Conservation (phyloP, 441 rosid species). For the Populus trichocarpa region DNA sequence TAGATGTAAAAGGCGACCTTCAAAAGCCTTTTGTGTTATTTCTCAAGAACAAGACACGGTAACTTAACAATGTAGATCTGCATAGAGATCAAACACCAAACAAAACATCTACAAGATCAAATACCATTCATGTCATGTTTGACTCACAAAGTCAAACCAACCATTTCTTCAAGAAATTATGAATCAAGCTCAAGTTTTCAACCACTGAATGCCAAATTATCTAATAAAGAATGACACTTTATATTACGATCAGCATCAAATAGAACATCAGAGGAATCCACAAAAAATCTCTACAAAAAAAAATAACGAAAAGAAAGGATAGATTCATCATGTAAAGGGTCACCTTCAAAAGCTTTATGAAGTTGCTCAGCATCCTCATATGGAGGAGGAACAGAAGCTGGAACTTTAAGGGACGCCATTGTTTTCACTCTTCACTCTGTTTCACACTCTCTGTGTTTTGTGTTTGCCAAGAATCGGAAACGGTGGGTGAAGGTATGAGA, state of each 20-base stretch:
- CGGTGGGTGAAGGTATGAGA: background rate
- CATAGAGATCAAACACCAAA: background rate
- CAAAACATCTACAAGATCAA: background rate
- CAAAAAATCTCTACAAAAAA: background rate
- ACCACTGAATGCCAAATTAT: background rate
- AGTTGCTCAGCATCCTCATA: conserved; percentile 90
- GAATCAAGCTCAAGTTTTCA: background rate
- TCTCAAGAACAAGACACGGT: background rate
- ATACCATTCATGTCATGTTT: background rate
- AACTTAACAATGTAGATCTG: background rate
- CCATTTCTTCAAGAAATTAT: background rate
- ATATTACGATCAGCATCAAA: background rate
- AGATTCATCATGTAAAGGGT: background rate
- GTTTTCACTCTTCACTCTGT: conserved; percentile 8
- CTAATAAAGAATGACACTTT: background rate
- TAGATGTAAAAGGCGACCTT: background rate
- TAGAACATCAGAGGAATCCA: background rate
- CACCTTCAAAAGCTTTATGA: conserved; percentile 81
- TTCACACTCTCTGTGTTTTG: background rate
- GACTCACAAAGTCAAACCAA: background rate
- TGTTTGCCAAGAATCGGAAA: conserved; percentile 14
- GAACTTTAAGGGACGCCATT: conserved; percentile 68
- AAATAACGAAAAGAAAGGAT: background rate
- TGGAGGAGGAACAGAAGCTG: conserved; percentile 62
- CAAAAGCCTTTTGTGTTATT: background rate